Percentiles rank a stretch among this genome's conserved stretches.
Conservation (phyloP, 2,329 filamentous ascomycete genomes). For the Aspergillus alliaceus region DNA sequence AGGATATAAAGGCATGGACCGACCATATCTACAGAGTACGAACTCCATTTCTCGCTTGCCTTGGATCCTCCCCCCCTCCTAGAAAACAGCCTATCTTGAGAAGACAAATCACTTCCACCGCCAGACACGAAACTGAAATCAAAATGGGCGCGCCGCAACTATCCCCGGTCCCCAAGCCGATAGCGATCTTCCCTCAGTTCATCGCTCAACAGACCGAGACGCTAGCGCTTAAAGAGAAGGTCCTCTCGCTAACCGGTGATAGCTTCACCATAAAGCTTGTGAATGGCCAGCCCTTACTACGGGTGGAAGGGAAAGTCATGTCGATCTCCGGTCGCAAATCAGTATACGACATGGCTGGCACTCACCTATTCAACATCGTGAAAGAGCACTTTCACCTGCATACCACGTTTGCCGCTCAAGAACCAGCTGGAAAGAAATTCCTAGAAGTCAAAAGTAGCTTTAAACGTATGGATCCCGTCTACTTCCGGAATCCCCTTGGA, state of each 20-base stretch:
- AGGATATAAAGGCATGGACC: too few species aligned
- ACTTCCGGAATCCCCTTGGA: too few species aligned
- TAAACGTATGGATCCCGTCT: too few species aligned
- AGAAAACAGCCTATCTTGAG: too few species aligned
- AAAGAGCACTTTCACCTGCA: constrained; percentile 24
- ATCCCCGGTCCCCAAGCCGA: neutral
- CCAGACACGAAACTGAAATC: too few species aligned
- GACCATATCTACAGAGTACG: too few species aligned
- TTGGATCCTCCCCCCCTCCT: too few species aligned
- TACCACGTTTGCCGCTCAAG: neutral
- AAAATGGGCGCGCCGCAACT: neutral
- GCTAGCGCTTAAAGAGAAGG: neutral
- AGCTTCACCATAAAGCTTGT: neutral
- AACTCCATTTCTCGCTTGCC: too few species aligned
- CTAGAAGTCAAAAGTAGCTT: neutral
- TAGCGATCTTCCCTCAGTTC: neutral
- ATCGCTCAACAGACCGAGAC: neutral
- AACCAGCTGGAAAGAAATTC: neutral
- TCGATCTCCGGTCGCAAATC: constrained; percentile 22
- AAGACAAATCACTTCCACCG: too few species aligned
- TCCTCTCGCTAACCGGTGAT: neutral
- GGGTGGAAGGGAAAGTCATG: neutral
- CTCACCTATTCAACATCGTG: constrained; percentile 23
- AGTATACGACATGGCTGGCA: constrained; percentile 19
- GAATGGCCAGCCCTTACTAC: neutral